Conservation (phyloP, 257 asterid species). For the Verbascum thapsus region DNA sequence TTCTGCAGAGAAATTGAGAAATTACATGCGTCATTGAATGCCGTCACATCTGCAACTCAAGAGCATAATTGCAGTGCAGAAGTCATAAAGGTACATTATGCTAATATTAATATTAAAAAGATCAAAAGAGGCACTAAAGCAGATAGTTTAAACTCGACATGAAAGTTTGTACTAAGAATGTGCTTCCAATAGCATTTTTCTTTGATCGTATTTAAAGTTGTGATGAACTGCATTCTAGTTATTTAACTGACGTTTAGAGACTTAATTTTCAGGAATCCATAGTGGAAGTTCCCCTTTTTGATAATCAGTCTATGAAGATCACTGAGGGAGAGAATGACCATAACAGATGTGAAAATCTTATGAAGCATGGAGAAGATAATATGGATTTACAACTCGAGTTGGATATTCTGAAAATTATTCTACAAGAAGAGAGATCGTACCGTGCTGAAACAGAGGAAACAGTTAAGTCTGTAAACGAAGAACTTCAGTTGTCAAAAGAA, state of each 20-base stretch:
- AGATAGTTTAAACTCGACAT: background rate
- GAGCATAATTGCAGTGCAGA: conserved; percentile 53
- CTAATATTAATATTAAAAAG: conserved; percentile 7
- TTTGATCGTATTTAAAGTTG: background rate
- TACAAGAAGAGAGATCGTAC: conserved; percentile 75
- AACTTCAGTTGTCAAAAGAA: conserved; percentile 65
- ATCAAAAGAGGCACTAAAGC: background rate
- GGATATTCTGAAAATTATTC: conserved; percentile 78
- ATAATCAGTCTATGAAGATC: conserved; percentile 34
- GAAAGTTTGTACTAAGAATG: background rate
- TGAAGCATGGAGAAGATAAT: conserved; percentile 50
- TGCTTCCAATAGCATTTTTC: no score
- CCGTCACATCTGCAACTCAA: conserved; percentile 34
- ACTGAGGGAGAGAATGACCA: conserved; percentile 41
- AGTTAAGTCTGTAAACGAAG: conserved; percentile 48
- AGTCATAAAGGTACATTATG: conserved; percentile 63
- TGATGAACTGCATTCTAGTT: conserved; percentile 16
- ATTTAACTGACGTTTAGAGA: conserved; percentile 30
- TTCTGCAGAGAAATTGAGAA: conserved; percentile 67
- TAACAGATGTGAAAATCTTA: conserved; percentile 28
- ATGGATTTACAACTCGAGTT: conserved; percentile 83
- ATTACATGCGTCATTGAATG: conserved; percentile 45
- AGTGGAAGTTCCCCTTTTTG: conserved; percentile 52
- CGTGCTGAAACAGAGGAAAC: conserved; percentile 54
- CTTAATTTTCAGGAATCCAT: conserved; percentile 67